phyloP scores from a whole-genome alignment of 2,329 filamentous ascomycete genomes.

The Claviceps quebecensis region DNA sequence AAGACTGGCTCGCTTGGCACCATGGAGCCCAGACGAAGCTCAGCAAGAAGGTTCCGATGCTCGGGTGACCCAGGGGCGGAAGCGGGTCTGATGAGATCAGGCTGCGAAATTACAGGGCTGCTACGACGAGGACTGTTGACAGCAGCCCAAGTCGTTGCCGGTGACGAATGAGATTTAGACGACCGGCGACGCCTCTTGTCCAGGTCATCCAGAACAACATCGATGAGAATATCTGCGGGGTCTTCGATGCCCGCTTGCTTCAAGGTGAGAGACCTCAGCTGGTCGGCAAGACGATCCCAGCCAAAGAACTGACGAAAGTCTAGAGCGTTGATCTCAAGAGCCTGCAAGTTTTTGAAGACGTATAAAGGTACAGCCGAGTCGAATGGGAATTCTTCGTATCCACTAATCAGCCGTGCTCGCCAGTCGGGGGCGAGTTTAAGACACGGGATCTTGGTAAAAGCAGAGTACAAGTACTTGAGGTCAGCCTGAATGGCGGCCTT shows the following conservation, averaged over 20 bases:
- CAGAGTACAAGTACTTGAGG: conserved; percentile 90
- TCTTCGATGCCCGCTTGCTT: conserved; percentile 83
- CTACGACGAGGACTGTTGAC: conserved; percentile 45
- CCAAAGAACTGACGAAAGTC: conserved; percentile 96
- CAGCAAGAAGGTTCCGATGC: conserved; percentile 30
- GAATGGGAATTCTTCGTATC: conserved; percentile 96
- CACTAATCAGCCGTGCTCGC: conserved; percentile 75
- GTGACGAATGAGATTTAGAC: conserved; percentile 71
- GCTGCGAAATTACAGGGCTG: conserved; percentile 49
- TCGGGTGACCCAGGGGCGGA: conserved; percentile 54
- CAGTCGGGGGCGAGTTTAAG: conserved; percentile 84
- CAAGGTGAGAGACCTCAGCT: conserved; percentile 75
- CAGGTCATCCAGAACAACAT: conserved; percentile 93
- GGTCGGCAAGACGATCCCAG: conserved; percentile 88
- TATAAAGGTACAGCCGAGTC: conserved; percentile 94
- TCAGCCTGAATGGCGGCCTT: conserved; percentile 76
- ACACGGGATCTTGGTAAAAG: conserved; percentile 96
- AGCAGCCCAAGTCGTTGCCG: conserved; percentile 54
- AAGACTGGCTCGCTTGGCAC: conserved; percentile 36
- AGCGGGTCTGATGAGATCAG: conserved; percentile 52
- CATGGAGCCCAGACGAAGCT: conserved; percentile 46
- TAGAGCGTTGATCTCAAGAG: conserved; percentile 85
- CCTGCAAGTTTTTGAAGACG: conserved; percentile 92
- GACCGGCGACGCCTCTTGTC: conserved; percentile 80
- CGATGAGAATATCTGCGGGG: conserved; percentile 74